phyloP scores from a whole-genome alignment of 2,329 filamentous ascomycete species.

The Colletotrichum cuscutae region DNA sequence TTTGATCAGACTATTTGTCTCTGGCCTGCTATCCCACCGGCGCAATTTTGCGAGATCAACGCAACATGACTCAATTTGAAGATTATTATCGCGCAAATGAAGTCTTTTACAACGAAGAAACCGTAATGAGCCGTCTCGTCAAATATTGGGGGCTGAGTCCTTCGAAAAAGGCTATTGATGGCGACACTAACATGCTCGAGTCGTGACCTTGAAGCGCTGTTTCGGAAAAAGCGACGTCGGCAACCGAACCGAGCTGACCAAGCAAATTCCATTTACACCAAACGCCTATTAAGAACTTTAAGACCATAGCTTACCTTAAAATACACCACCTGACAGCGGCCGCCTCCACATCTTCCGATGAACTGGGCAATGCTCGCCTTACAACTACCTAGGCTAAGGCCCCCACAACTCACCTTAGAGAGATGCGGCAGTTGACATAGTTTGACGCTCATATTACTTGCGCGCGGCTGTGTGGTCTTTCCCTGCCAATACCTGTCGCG shows the following conservation, averaged over 20 bases:
- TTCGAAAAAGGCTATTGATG: neutral
- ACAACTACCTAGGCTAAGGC: neutral
- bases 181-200: neutral
- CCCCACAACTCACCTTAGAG: neutral
- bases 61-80: neutral
- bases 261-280: neutral
- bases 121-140: neutral
- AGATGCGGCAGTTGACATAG: neutral
- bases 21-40: neutral
- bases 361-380: neutral
- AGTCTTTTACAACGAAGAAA: neutral
- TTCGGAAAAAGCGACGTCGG: neutral
- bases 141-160: no score
- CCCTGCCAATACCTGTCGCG: neutral
- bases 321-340: neutral
- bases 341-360: neutral
- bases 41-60: neutral
- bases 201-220: neutral
- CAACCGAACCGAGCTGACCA: neutral
- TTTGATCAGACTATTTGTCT: neutral
- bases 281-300: neutral
- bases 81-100: neutral
- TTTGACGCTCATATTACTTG: neutral
- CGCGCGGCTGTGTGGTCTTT: neutral
- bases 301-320: neutral